phyloP scores from a whole-genome alignment of 768 basidiomycete genomes.

The Nevesoporus exiguus region DNA sequence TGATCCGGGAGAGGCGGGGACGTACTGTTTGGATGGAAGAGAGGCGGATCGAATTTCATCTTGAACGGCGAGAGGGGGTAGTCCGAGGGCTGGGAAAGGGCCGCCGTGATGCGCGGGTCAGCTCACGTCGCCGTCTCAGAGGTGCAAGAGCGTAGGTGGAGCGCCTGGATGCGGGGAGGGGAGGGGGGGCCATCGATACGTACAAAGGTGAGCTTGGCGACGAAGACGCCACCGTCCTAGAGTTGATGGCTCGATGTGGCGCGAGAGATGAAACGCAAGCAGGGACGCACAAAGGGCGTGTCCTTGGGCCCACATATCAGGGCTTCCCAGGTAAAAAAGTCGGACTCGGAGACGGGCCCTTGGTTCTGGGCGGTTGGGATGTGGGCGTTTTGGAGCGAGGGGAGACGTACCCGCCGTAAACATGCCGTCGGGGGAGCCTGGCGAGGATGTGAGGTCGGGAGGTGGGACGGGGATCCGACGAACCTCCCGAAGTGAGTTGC shows the following conservation, averaged over 20 bases:
- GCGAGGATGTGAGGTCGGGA: not conserved
- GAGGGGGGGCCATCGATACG: not conserved
- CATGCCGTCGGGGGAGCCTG: constrained; percentile 88
- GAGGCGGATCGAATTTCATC: constrained; percentile 97
- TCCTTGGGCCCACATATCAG: constrained; percentile 92
- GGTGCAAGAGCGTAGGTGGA: not conserved
- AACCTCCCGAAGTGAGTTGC: constrained; percentile 77
- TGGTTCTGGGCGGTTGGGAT: not conserved
- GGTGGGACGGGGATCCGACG: not conserved
- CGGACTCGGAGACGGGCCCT: constrained; percentile 88
- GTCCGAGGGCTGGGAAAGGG: constrained; percentile 79
- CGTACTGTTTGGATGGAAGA: constrained; percentile 97
- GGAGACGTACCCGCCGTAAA: constrained; percentile 76
- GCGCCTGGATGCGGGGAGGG: not conserved
- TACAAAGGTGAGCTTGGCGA: constrained; percentile 89
- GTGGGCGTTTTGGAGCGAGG: no score
- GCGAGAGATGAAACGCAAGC: not conserved
- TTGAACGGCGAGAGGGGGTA: constrained; percentile 99
- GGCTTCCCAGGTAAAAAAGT: constrained; percentile 97
- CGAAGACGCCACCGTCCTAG: constrained; percentile 93
- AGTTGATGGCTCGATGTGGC: not conserved
- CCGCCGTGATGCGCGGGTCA: no score
- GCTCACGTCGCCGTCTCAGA: no score
- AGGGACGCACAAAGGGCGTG: constrained; percentile 77
- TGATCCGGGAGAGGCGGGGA: constrained; percentile 6